These are phyloP conservation scores for Aspergillus brunneoviolaceus DNA, from an alignment of 2,329 filamentous ascomycete species.

Conservation along the genomic window DNA sequence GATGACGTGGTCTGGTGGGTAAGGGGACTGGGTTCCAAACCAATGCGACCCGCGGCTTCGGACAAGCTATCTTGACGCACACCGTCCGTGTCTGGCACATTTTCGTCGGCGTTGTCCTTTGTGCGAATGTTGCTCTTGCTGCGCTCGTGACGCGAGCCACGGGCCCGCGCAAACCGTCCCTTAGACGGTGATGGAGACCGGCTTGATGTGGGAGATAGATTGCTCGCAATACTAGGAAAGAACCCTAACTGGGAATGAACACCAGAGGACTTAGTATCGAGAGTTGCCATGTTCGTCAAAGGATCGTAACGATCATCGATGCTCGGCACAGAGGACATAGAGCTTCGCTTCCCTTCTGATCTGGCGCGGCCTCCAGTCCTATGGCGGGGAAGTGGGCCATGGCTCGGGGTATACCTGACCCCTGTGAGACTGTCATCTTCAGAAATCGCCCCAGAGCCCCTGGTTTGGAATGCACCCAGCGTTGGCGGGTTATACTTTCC, in stretches of 20 bases:
- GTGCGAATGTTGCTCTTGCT: conserved; percentile 40
- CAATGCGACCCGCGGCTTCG: conserved; percentile 17
- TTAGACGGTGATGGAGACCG: conserved; percentile 63
- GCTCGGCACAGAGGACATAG: conserved; percentile 57
- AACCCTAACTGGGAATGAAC: conserved; percentile 43
- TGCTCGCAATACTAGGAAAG: conserved; percentile 61
- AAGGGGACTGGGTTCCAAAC: conserved; percentile 31
- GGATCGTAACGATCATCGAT: conserved; percentile 31
- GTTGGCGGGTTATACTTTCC: conserved; percentile 10
- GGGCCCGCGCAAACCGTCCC: conserved; percentile 51
- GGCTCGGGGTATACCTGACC: background rate
- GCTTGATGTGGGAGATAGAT: conserved; percentile 63
- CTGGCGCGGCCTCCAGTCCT: conserved; percentile 43
- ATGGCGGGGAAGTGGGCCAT: background rate
- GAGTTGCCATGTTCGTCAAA: conserved; percentile 43
- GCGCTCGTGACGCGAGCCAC: conserved; percentile 40
- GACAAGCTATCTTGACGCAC: conserved; percentile 18
- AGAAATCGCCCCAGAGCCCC: background rate
- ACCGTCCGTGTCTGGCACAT: conserved; percentile 18
- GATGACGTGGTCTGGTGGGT: conserved; percentile 26
- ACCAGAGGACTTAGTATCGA: conserved; percentile 46
- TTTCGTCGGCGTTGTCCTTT: conserved; percentile 36
- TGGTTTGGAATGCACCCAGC: background rate
- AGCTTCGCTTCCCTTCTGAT: conserved; percentile 53
- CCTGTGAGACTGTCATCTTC: conserved; percentile 1